phyloP scores from a whole-genome alignment of 108 stramenopile species.

The Craspedostauros australis region DNA sequence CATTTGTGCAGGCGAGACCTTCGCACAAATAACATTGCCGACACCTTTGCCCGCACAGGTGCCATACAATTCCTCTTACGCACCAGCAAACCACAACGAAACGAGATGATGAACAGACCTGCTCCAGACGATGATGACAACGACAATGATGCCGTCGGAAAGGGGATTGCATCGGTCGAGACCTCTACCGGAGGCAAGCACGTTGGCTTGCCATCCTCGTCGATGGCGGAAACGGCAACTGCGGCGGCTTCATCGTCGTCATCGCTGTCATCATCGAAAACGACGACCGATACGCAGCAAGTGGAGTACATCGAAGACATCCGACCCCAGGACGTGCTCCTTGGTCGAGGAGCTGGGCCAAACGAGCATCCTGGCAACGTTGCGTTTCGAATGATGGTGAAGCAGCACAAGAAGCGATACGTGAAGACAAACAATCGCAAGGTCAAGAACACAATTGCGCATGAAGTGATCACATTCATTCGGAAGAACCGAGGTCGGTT shows the following conservation, averaged over 20 bases:
- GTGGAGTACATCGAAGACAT: conserved; percentile 1
- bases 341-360: conserved; percentile 42
- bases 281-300: not conserved
- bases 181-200: conserved; percentile 2
- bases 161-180: conserved; percentile 2
- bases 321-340: conserved; percentile 18
- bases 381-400: conserved; percentile 20
- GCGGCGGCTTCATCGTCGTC: not conserved
- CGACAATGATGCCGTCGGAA: too few species aligned
- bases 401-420: conserved; percentile 1
- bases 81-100: too few species aligned
- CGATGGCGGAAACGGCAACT: not conserved
- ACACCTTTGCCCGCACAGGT: too few species aligned
- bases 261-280: not conserved
- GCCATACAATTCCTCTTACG: too few species aligned
- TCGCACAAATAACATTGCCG: too few species aligned
- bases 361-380: conserved; percentile 32
- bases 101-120: too few species aligned
- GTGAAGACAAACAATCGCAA: conserved; percentile 5
- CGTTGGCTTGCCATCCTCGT: not conserved
- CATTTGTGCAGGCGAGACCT: too few species aligned
- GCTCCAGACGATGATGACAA: too few species aligned
- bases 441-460: conserved; percentile 5
- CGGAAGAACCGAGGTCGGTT: not conserved
- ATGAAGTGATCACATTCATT: not conserved